A percentile compares a stretch with the other conserved stretches of the same genome.
Conservation (phyloP, 139 green algal species). For the Eudorina sp. region DNA sequence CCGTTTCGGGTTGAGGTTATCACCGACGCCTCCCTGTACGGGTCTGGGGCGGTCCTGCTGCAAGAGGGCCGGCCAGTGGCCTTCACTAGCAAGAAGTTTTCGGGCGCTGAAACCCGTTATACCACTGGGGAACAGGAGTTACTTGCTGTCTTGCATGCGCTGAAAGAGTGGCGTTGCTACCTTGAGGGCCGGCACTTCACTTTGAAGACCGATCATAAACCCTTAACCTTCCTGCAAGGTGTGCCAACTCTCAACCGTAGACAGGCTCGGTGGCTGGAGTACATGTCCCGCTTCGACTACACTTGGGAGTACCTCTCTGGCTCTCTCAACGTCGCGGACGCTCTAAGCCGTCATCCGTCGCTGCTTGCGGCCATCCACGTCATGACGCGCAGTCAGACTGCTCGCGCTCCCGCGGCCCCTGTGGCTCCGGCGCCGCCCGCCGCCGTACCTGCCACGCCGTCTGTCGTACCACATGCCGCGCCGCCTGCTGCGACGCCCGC, state of each 20-base stretch:
- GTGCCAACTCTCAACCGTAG: neutral
- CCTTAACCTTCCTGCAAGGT: neutral
- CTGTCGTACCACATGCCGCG: no score
- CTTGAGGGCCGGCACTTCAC: neutral
- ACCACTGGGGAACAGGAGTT: neutral
- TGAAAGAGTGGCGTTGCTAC: slow-evolving; percentile 12
- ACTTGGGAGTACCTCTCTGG: neutral
- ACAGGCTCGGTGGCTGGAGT: slow-evolving; percentile 14
- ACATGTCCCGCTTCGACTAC: neutral
- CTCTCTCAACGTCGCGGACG: neutral
- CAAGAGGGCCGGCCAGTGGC: slow-evolving; percentile 8
- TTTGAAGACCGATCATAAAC: slow-evolving; percentile 8
- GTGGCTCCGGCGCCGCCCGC: no score
- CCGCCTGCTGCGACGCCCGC: no score
- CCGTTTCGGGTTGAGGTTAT: slow-evolving; percentile 15
- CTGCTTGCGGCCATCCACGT: neutral
- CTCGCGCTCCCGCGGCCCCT: no score
- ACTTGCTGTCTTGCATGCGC: neutral
- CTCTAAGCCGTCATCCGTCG: slow-evolving; percentile 11
- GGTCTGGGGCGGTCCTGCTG: neutral
- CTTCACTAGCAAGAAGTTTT: slow-evolving; percentile 5
- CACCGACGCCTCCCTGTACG: neutral
- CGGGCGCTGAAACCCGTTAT: neutral
- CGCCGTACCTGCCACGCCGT: no score
- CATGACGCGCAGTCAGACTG: no score